Conservation (phyloP, 2,329 filamentous ascomycete genomes). For the Apiospora pterosperma region DNA sequence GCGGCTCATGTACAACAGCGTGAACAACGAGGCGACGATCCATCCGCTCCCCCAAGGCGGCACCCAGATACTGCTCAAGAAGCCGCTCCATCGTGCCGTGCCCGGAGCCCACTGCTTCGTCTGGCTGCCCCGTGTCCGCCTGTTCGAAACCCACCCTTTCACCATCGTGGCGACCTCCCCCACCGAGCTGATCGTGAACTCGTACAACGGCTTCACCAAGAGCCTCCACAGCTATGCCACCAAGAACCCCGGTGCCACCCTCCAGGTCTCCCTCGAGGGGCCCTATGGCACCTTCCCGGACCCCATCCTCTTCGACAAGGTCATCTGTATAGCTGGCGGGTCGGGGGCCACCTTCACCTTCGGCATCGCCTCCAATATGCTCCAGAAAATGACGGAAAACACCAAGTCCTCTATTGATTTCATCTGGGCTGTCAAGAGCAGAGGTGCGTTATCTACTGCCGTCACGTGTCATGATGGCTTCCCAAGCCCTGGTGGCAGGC, state of each 20-base stretch:
- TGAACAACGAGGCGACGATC: slow-evolving; percentile 37
- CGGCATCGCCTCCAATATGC: slow-evolving; percentile 43
- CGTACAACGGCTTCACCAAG: slow-evolving; percentile 57
- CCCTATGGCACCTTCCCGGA: slow-evolving; percentile 56
- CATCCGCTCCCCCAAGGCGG: slow-evolving; percentile 41
- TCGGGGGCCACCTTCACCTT: slow-evolving; percentile 59
- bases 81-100: slow-evolving; percentile 37
- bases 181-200: slow-evolving; percentile 56
- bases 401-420: slow-evolving; percentile 40
- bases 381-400: slow-evolving; percentile 36
- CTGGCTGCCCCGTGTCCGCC: slow-evolving; percentile 57
- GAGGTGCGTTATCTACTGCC: slow-evolving; percentile 32
- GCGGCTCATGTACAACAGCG: slow-evolving; percentile 32
- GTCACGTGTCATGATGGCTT: background rate
- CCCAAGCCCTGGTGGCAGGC: background rate
- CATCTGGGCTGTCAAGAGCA: slow-evolving; percentile 45
- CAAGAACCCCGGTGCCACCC: slow-evolving; percentile 42
- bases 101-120: slow-evolving; percentile 62
- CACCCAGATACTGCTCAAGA: slow-evolving; percentile 44
- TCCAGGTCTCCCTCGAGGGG: slow-evolving; percentile 54
- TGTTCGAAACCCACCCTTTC: slow-evolving; percentile 60
- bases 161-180: slow-evolving; percentile 53
- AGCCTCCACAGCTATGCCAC: slow-evolving; percentile 50
- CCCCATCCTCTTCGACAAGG: slow-evolving; percentile 48
- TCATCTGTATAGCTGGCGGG: slow-evolving; percentile 58